Base-by-base conservation (phyloP, 2,329 filamentous ascomycete genomes). In the Aspergillus sp. region DNA sequence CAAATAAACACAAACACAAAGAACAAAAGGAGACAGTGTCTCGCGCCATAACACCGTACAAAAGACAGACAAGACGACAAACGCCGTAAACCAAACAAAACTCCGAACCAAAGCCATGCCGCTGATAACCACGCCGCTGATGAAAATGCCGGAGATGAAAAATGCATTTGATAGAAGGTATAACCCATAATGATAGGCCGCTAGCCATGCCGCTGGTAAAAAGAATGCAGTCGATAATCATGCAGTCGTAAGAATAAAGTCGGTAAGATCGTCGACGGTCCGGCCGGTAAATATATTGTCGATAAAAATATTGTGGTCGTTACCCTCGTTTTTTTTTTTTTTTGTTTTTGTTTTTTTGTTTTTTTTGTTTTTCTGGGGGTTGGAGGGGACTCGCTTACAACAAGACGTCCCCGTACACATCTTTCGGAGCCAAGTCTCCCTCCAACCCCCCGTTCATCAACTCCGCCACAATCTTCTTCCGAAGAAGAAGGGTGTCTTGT, bases 391-490 rank as follows among this genome's bases (percentile, higher is more conserved):
- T 21, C 33, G 11, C 47, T 67, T 56, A 73, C 7, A 72, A 68
- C 52, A 65, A 56, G 19, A 64, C 56, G 31, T 62, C 54, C 14
- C 67, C 68, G 19, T 52, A 53, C 27, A 63, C 44, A 33, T 31
- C 65, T 6, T 52, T 43, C 7, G 75, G 76, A 31, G 69, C 68
- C 54, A 79, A 78, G 12, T 77, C 77, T 35, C 73, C 77, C 19
- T 70, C 66, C 23, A 81, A 74, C 4, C 76, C 77, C 4, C 77
- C 77, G 57, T 75, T 76, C 57, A 79, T 71, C 44, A 81, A 64
- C 63, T 81, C 79, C 6, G 77, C 79, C 45, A 81, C 77, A 47
- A 82, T 80, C 61, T 79, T 75, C 60, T 64, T 68, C 46, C 79
- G 73, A 60, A 81, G 69, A 17, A 73, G 58, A 9, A 65, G 62